A percentile compares a stretch with the other conserved stretches of the same genome.
phyloP scores from a whole-genome alignment of 2,329 filamentous ascomycete species.

The Graphilbum fragrans region DNA sequence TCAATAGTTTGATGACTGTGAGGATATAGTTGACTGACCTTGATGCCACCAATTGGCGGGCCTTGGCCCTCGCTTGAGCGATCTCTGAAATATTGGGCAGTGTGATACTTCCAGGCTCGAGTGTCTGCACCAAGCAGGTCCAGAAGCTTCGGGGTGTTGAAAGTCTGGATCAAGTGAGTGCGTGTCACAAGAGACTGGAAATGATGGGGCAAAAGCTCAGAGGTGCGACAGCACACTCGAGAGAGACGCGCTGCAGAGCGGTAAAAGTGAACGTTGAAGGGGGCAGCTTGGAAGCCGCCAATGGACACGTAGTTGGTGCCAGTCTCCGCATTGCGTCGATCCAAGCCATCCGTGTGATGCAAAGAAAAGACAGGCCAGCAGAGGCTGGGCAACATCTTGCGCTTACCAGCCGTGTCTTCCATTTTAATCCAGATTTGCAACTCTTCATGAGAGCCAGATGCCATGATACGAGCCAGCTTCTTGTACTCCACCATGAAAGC shows the following conservation, averaged over 20 bases:
- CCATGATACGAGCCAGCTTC: neutral
- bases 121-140: neutral
- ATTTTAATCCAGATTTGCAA: neutral
- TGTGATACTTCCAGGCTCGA: neutral
- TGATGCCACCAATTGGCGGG: neutral
- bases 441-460: neutral
- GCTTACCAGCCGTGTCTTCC: neutral
- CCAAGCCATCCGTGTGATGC: neutral
- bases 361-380: neutral
- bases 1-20: too few relatives aligned
- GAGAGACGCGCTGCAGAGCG: neutral
- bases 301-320: neutral
- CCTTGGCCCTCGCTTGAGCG: neutral
- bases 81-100: neutral
- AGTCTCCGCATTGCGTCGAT: neutral
- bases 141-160: neutral
- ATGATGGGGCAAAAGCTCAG: neutral
- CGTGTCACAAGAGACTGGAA: neutral
- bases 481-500: neutral
- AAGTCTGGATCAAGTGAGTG: neutral
- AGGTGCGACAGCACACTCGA: neutral
- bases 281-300: neutral
- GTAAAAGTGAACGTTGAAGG: neutral
- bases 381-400: neutral
- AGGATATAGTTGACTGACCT: neutral